Conservation (phyloP, 2,329 filamentous ascomycete genomes). For the Xylaria sp. region DNA sequence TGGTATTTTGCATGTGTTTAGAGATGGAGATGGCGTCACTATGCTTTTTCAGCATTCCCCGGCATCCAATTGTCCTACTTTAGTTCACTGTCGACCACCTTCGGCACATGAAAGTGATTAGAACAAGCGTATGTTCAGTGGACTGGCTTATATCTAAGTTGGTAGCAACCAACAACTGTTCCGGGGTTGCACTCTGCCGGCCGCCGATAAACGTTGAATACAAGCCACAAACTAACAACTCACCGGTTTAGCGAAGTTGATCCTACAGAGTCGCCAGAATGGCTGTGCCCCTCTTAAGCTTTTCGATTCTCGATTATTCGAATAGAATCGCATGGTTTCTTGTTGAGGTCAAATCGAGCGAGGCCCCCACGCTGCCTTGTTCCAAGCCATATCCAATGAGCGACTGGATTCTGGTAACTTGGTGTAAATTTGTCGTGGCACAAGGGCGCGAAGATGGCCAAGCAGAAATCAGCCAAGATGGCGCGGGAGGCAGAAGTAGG, state of each 20-base stretch:
- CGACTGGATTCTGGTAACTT: background rate
- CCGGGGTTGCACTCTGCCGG: background rate
- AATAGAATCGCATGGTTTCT: background rate
- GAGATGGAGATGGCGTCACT: slow-evolving; percentile 29
- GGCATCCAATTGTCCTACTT: too few relatives aligned
- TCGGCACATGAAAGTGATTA: too few relatives aligned
- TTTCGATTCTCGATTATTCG: background rate
- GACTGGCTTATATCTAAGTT: too few relatives aligned
- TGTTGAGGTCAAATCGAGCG: background rate
- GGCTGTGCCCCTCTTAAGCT: background rate
- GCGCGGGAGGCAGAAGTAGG: slow-evolving; percentile 18
- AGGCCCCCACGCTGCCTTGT: slow-evolving; percentile 11
- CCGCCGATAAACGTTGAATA: background rate
- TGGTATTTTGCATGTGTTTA: background rate
- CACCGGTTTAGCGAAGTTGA: background rate
- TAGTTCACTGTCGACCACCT: too few relatives aligned
- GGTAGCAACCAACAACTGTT: background rate
- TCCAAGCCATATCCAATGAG: slow-evolving; percentile 9
- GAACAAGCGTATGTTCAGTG: too few relatives aligned
- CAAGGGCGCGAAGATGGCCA: slow-evolving; percentile 22
- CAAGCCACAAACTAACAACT: background rate
- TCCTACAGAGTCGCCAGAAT: background rate
- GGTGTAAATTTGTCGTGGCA: slow-evolving; percentile 10
- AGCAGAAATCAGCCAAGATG: slow-evolving; percentile 20
- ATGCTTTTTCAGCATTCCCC: slow-evolving; percentile 17